A percentile compares a stretch with the other conserved stretches of the same genome.
These are phyloP conservation scores for Brassica rapa DNA, from an alignment of 345 rosid genomes.

Conservation along the genomic window DNA sequence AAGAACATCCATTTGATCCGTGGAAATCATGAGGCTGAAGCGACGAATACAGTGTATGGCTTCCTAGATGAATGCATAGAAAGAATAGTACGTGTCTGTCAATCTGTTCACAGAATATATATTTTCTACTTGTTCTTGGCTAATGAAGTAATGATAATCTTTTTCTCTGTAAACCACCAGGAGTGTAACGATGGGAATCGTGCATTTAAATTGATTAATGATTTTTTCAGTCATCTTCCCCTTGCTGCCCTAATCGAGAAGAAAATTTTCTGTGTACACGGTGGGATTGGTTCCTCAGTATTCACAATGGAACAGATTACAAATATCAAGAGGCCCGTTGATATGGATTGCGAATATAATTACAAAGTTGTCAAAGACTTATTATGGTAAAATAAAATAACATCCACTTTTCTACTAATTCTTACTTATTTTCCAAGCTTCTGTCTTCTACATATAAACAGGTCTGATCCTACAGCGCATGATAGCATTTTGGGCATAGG, in stretches of 20 bases:
- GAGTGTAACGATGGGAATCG: slow-evolving; percentile 70
- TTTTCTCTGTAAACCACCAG: not conserved
- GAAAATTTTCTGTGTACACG: slow-evolving; percentile 87
- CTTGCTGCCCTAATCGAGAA: slow-evolving; percentile 87
- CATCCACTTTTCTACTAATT: slow-evolving; percentile 6
- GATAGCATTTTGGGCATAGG: slow-evolving; percentile 76
- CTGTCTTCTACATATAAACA: slow-evolving; percentile 29
- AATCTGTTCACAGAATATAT: not conserved
- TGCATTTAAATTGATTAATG: slow-evolving; percentile 83
- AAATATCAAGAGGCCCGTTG: slow-evolving; percentile 76
- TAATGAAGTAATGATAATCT: not conserved
- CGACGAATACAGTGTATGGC: slow-evolving; percentile 66
- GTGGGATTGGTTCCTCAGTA: slow-evolving; percentile 82
- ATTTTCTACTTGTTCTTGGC: not conserved
- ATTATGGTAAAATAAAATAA: slow-evolving; percentile 55
- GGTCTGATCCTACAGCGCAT: slow-evolving; percentile 95
- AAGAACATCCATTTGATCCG: slow-evolving; percentile 81
- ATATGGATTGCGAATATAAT: slow-evolving; percentile 55
- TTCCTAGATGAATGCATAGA: slow-evolving; percentile 78
- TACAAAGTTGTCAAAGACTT: slow-evolving; percentile 74
- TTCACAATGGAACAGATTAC: slow-evolving; percentile 69
- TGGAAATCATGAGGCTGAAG: slow-evolving; percentile 88
- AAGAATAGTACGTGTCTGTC: slow-evolving; percentile 54
- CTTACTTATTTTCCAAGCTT: slow-evolving; percentile 10
- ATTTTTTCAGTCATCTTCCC: slow-evolving; percentile 78